These are phyloP conservation scores for Saussurea involucrata DNA, from an alignment of 129 eudicot genomes.

Conservation along the genomic window DNA sequence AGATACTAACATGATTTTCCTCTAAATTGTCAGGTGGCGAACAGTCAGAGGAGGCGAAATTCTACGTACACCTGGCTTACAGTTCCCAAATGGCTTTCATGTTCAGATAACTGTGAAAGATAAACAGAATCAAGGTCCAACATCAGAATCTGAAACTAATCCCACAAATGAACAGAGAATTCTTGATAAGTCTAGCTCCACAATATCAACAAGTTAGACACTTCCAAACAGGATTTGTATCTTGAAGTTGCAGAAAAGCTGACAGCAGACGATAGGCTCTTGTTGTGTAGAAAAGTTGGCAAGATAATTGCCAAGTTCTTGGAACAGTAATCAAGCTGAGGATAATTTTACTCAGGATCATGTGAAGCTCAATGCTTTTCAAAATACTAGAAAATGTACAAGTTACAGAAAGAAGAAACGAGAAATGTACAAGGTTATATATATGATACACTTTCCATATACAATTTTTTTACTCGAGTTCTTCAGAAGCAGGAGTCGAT, in stretches of 20 bases:
- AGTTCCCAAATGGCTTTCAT: conserved; percentile 80
- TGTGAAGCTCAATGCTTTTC: conserved; percentile 29
- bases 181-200: conserved; percentile 9
- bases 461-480: neutral
- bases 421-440: conserved; percentile 25
- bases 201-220: conserved; percentile 12
- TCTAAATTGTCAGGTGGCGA: conserved; percentile 49
- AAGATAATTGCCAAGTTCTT: conserved; percentile 19
- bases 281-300: conserved; percentile 16
- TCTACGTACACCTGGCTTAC: conserved; percentile 89
- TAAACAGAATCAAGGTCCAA: conserved; percentile 21
- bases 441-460: conserved; percentile 10
- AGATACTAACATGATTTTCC: conserved; percentile 11
- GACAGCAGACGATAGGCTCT: conserved; percentile 18
- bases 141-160: conserved; percentile 17
- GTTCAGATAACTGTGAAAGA: conserved; percentile 45
- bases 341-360: conserved; percentile 34
- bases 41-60: conserved; percentile 73
- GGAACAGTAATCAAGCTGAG: conserved; percentile 7
- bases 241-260: conserved; percentile 24
- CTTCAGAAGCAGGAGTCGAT: neutral
- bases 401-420: conserved; percentile 19
- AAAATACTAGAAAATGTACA: conserved; percentile 23
- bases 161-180: neutral
- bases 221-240: conserved; percentile 15